phyloP scores from a whole-genome alignment of 352 stramenopile species.

The Aphanomyces cochlioides region DNA sequence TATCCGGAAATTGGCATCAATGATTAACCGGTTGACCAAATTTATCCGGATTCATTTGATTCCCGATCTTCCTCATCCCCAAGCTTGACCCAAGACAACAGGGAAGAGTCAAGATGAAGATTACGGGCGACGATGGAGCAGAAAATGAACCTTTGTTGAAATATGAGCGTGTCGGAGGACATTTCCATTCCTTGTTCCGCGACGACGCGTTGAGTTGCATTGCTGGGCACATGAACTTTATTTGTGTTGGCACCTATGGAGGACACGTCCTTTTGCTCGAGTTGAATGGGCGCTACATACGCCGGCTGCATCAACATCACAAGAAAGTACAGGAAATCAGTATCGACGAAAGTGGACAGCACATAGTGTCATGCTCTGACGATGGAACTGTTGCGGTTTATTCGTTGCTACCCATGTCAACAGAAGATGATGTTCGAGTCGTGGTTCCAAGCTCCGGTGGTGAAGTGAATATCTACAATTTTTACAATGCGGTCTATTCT shows the following conservation, averaged over 20 bases:
- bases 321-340: conserved; percentile 85
- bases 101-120: not conserved
- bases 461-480: conserved; percentile 88
- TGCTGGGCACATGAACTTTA: conserved; percentile 74
- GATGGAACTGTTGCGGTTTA: conserved; percentile 81
- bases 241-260: conserved; percentile 72
- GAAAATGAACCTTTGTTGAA: conserved; percentile 68
- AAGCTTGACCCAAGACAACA: not conserved
- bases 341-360: conserved; percentile 79
- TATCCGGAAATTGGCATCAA: not conserved
- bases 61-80: not conserved
- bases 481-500: conserved; percentile 77
- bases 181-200: conserved; percentile 84
- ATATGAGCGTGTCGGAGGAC: conserved; percentile 79
- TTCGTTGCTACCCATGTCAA: conserved; percentile 51
- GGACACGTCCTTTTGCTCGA: conserved; percentile 77
- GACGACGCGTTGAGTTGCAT: conserved; percentile 82
- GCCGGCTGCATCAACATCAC: conserved; percentile 79
- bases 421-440: conserved; percentile 35
- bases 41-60: no score
- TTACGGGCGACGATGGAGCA: conserved; percentile 3
- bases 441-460: conserved; percentile 63
- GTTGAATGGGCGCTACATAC: conserved; percentile 71
- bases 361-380: conserved; percentile 81
- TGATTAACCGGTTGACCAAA: no score